Evolutionary conservation across 768 basidiomycete species (phyloP).

Genomic region (Dendrothele bispora): DNA sequence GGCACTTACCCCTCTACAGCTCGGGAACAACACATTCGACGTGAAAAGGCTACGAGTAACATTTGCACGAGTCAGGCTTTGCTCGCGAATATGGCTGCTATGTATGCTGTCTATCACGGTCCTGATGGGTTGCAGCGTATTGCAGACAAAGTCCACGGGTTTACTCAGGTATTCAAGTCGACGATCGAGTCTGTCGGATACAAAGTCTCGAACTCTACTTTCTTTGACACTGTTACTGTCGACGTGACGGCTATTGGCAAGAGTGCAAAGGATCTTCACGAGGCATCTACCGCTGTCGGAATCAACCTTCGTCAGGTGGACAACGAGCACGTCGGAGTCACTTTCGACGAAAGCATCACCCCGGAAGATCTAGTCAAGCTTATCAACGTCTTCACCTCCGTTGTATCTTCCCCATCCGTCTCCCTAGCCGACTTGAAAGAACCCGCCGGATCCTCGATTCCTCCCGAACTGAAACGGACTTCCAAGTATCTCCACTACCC

Average conservation of each 20-base stretch:
- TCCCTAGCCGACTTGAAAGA: conserved; percentile 49
- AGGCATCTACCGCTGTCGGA: conserved; percentile 56
- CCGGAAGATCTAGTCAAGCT: conserved; percentile 73
- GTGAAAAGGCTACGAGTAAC: conserved; percentile 97
- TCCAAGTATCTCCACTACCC: conserved; percentile 80
- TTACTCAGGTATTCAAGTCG: conserved; percentile 74
- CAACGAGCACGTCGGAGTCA: conserved; percentile 76
- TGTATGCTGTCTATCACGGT: conserved; percentile 98
- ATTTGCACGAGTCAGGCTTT: conserved; percentile 98
- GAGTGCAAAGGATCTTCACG: conserved; percentile 65
- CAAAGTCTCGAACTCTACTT: conserved; percentile 64
- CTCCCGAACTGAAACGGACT: conserved; percentile 54
- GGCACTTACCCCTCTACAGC: conserved; percentile 45
- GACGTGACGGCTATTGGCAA: conserved; percentile 62
- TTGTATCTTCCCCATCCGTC: conserved; percentile 49
- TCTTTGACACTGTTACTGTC: conserved; percentile 91
- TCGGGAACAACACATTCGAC: conserved; percentile 94
- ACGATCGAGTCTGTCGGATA: conserved; percentile 75
- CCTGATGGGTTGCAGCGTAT: conserved; percentile 83
- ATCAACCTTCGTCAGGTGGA: conserved; percentile 87
- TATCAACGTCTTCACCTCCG: conserved; percentile 78
- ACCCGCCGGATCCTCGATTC: conserved; percentile 47
- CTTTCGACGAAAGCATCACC: conserved; percentile 88
- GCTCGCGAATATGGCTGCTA: conserved; percentile 98
- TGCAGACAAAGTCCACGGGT: conserved; percentile 86